Evolutionary conservation across 805 yeast species (phyloP).

Genomic region (Ogataea sp.): DNA sequence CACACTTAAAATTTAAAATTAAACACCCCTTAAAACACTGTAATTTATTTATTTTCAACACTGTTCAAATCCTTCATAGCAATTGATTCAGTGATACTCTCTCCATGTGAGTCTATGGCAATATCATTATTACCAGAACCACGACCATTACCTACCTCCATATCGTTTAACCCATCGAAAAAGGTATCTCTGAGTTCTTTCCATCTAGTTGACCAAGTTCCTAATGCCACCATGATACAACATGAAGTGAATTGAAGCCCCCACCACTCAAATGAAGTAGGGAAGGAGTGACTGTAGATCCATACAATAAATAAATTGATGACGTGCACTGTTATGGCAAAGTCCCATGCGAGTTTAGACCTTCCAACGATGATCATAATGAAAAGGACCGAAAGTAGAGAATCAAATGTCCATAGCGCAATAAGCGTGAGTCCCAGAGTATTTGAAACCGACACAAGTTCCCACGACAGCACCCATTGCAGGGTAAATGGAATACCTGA

Average conservation of each 20-base stretch:
- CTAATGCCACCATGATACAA: slow-evolving; percentile 62
- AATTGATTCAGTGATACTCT: slow-evolving; percentile 1
- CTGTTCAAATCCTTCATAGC: slow-evolving; percentile 1
- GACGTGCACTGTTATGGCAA: slow-evolving; percentile 87
- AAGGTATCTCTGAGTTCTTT: slow-evolving; percentile 83
- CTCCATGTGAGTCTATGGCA: too few relatives aligned
- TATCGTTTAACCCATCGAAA: slow-evolving; percentile 73
- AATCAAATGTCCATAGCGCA: slow-evolving; percentile 73
- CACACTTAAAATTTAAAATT: too few relatives aligned
- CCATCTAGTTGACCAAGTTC: slow-evolving; percentile 91
- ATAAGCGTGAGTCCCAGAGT: slow-evolving; percentile 74
- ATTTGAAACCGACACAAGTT: slow-evolving; percentile 60
- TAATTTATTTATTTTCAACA: neutral
- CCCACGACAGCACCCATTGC: slow-evolving; percentile 78
- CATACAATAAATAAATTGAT: slow-evolving; percentile 67
- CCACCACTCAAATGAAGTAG: slow-evolving; percentile 79
- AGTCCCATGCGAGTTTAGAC: slow-evolving; percentile 92
- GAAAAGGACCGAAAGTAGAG: slow-evolving; percentile 76
- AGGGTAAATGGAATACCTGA: slow-evolving; percentile 63
- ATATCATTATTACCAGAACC: too few relatives aligned
- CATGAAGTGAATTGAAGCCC: slow-evolving; percentile 62
- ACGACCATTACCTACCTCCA: slow-evolving; percentile 34
- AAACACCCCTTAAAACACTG: too few relatives aligned
- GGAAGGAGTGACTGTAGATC: slow-evolving; percentile 58
- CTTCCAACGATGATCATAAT: slow-evolving; percentile 86